phyloP scores from a whole-genome alignment of 192 early-diverging fungal genomes.

The Coemansia sp. region DNA sequence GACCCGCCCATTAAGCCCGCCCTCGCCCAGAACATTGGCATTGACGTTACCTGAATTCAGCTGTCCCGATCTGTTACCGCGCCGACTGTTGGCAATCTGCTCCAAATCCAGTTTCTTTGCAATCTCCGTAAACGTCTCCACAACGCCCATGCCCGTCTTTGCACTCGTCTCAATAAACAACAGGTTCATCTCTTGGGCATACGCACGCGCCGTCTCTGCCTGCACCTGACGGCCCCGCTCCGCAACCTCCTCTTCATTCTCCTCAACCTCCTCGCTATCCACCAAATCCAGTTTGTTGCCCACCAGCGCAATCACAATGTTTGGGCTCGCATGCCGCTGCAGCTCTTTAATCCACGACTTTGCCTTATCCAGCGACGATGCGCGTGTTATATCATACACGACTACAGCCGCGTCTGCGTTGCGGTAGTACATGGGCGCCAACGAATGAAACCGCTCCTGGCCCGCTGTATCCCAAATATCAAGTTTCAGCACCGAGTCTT shows the following conservation, averaged over 20 bases:
- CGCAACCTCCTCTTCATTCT: slow-evolving; percentile 1
- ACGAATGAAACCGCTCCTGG: slow-evolving; percentile 96
- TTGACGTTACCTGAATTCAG: slow-evolving; percentile 54
- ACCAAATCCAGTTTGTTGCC: slow-evolving; percentile 94
- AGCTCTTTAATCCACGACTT: slow-evolving; percentile 96
- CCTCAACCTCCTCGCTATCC: slow-evolving; percentile 23
- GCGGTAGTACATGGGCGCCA: slow-evolving; percentile 95
- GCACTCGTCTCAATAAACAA: slow-evolving; percentile 90
- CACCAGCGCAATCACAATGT: slow-evolving; percentile 94
- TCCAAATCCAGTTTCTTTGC: slow-evolving; percentile 49
- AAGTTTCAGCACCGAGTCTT: slow-evolving; percentile 80
- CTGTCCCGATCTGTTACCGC: slow-evolving; percentile 28
- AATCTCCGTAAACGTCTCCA: slow-evolving; percentile 91
- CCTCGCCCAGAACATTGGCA: slow-evolving; percentile 44
- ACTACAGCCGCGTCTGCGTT: slow-evolving; percentile 97
- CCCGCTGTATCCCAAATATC: slow-evolving; percentile 95
- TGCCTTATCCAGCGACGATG: slow-evolving; percentile 86
- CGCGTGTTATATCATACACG: slow-evolving; percentile 89
- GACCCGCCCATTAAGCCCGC: slow-evolving; percentile 11
- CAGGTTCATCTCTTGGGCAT: slow-evolving; percentile 77
- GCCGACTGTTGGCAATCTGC: slow-evolving; percentile 40
- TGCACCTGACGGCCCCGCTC: slow-evolving; percentile 60
- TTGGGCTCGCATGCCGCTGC: slow-evolving; percentile 92
- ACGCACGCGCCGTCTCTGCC: slow-evolving; percentile 73
- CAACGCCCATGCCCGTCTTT: slow-evolving; percentile 80